A percentile compares a stretch with the other conserved stretches of the same genome.
phyloP scores from a whole-genome alignment of 768 basidiomycete species.

The Mycena rebaudengoi region DNA sequence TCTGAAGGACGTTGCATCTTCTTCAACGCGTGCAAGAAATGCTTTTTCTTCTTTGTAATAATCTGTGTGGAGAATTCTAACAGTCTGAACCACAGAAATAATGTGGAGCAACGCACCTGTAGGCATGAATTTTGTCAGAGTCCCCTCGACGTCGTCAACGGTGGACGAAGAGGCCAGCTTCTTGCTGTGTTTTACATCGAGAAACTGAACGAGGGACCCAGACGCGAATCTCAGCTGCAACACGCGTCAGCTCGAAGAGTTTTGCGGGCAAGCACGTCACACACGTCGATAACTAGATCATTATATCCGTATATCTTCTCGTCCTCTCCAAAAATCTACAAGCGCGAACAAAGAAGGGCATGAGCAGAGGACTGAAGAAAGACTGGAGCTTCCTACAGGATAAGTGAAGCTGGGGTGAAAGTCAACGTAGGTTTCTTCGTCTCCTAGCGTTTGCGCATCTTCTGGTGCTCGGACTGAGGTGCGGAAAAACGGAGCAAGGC shows the following conservation, averaged over 20 bases:
- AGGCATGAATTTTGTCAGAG: conserved; percentile 80
- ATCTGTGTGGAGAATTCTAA: conserved; percentile 47
- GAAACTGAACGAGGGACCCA: conserved; percentile 81
- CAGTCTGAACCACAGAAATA: background rate
- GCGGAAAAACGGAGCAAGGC: background rate
- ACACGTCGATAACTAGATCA: conserved; percentile 83
- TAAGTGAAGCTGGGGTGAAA: conserved; percentile 96
- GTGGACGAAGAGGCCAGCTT: conserved; percentile 72
- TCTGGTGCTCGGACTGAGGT: conserved; percentile 71
- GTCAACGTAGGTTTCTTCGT: conserved; percentile 65
- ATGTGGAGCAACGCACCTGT: conserved; percentile 50
- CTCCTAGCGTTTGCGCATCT: conserved; percentile 65
- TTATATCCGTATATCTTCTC: conserved; percentile 97
- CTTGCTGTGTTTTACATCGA: conserved; percentile 72
- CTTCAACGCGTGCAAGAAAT: conserved; percentile 77
- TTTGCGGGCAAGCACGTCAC: no score
- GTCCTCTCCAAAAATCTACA: conserved; percentile 92
- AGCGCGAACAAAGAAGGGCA: background rate
- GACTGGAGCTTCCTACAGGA: conserved; percentile 65
- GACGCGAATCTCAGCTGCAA: conserved; percentile 85
- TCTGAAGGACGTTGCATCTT: conserved; percentile 79
- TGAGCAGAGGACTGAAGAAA: background rate
- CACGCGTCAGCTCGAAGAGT: background rate
- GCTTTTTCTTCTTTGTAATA: conserved; percentile 72
- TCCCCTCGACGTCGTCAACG: conserved; percentile 88